These are phyloP conservation scores for Vigna reflexopilosa DNA, from an alignment of 306 rosid genomes.

Conservation along the genomic window DNA sequence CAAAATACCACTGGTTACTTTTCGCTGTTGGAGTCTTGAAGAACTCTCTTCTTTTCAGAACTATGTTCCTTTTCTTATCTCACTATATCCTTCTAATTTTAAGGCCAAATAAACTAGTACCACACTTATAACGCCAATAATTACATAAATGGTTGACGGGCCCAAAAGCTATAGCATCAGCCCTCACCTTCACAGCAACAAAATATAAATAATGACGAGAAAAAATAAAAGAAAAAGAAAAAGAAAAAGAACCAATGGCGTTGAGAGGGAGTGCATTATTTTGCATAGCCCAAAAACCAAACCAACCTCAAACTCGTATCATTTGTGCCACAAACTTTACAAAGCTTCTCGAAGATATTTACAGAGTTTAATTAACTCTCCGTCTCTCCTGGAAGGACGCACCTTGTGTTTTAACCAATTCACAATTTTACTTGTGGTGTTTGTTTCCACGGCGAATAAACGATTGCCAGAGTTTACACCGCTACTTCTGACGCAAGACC, in stretches of 20 bases:
- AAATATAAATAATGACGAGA: background rate
- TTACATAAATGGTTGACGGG: constrained; percentile 2
- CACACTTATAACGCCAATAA: constrained; percentile 19
- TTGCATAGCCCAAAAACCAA: constrained; percentile 39
- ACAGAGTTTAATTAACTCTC: constrained; percentile 46
- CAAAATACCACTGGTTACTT: background rate
- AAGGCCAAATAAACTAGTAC: constrained; percentile 14
- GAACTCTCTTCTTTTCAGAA: background rate
- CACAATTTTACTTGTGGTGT: background rate
- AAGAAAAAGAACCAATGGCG: background rate
- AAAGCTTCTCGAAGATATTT: constrained; percentile 62
- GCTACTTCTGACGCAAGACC: constrained; percentile 57
- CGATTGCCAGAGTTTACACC: constrained; percentile 37
- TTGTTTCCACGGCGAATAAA: background rate
- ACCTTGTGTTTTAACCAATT: constrained; percentile 28
- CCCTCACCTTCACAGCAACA: background rate
- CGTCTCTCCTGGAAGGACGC: constrained; percentile 26
- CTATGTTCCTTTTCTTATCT: background rate
- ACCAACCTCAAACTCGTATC: constrained; percentile 50
- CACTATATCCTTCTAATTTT: background rate
- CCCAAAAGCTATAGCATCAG: background rate
- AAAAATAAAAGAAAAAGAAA: background rate
- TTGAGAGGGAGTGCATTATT: constrained; percentile 14
- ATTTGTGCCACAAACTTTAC: constrained; percentile 54
- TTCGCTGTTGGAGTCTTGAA: background rate